Conservation (phyloP, 192 early-diverging fungal species). For the Coemansia sp. region DNA sequence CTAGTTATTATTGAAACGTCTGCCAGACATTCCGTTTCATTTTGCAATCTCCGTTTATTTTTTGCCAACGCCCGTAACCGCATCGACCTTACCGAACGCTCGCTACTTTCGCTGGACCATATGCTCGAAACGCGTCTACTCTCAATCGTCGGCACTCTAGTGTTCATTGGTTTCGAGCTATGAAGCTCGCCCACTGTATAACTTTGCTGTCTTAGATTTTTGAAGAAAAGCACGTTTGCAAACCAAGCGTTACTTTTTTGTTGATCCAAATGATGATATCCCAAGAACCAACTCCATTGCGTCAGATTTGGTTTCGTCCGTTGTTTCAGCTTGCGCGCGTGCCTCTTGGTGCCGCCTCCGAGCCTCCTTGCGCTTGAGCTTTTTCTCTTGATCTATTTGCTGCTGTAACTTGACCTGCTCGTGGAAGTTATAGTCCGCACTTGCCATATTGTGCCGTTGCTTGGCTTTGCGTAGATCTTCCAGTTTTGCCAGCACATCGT, state of each 20-base stretch:
- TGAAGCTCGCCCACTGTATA: too few relatives aligned
- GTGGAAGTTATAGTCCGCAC: conserved; percentile 55
- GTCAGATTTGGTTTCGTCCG: conserved; percentile 27
- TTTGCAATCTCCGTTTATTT: too few relatives aligned
- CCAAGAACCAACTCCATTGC: conserved; percentile 81
- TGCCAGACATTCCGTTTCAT: too few relatives aligned
- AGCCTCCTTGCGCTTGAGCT: conserved; percentile 34
- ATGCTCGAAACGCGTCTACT: too few relatives aligned
- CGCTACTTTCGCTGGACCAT: too few relatives aligned
- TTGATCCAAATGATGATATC: conserved; percentile 39
- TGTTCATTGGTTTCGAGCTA: too few relatives aligned
- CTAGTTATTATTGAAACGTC: too few relatives aligned
- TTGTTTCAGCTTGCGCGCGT: conserved; percentile 33
- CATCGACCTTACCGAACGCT: too few relatives aligned
- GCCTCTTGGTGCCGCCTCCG: conserved; percentile 58
- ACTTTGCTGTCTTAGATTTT: too few relatives aligned
- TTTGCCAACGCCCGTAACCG: too few relatives aligned
- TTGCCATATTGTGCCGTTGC: conserved; percentile 38
- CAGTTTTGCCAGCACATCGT: conserved; percentile 74
- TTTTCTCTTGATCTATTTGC: conserved; percentile 62
- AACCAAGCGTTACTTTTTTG: conserved; percentile 14
- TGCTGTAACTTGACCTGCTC: conserved; percentile 63
- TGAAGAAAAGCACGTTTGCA: not conserved
- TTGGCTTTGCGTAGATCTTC: conserved; percentile 68
- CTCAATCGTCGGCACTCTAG: too few relatives aligned